Evolutionary conservation across 73 alveolate genomes (phyloP), one percentile per base, ranked within the genome.

Genomic region (Stentor roeselii): DNA sequence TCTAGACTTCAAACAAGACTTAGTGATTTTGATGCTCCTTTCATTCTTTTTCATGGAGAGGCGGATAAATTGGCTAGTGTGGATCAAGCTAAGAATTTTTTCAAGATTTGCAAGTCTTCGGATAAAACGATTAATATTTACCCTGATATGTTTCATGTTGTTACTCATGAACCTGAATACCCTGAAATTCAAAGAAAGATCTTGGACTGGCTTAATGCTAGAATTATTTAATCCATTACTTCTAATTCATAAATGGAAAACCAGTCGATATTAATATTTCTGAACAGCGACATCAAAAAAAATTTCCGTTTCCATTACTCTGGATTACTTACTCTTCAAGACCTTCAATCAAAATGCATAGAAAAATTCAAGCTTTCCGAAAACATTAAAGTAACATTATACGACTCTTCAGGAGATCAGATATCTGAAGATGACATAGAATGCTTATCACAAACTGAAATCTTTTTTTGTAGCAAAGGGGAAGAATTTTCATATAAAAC

Each of bases 31-130:
- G 34, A 1, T 21, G 80, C 34, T 11, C 80, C 80, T 21, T n/a
- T 67, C 34, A n/a, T 67, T 36, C n/a, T 32, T 67, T 27, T 67
- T 11, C 80, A 67, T 15, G 80, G 80, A 67, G 80, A 40, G 14
- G 14, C n/a, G 41, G 80, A 67, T 32, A 21, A 67, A 21, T 27
- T 67, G 11, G 37, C 34, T 1, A 67, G 80, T 2, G 80, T 40
- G 21, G 37, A 67, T 27, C 27, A 27, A 2, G 34, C 37, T 11
- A 36, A 67, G 34, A 21, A 32, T 21, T 67, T 67, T 67, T 15
- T 67, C 21, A 67, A 67, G 1, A 21, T 27, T 21, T 21, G 41
- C n/a, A 67, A 67, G 34, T 30, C 50, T 0, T 1, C 50, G 11
- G 80, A 67, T 67, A 34, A n/a, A 67, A 34, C 21, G 11, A 0